Evolutionary conservation across 305 asterid genomes (phyloP), one percentile per base, ranked within the genome.

Genomic region (Ruellia speciosa): DNA sequence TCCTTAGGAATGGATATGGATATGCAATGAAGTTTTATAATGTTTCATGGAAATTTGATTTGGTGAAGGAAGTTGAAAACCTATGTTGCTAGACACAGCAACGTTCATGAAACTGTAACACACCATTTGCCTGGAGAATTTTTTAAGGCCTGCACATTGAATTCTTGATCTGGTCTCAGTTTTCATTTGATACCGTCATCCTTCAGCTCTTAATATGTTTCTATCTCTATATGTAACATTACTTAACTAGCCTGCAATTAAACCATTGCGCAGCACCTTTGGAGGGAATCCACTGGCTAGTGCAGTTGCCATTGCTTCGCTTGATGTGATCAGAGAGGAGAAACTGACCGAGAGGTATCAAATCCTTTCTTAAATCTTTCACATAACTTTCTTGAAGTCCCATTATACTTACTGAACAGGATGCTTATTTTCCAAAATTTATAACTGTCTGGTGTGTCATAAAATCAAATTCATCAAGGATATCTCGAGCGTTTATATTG

Each of bases 271-370:
- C 81, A 92, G 99, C 85, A 92, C 96, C 37, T 92, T 92, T 52
- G 99, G 99, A 37, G 99, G 99, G 40, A 92, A 92, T 59, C 97
- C 99, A 33, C 77, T 88, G 84, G 94, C 95, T 18, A 85, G 94
- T 68, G 96, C 99, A 62, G 95, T 92, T 70, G 95, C 94, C 68
- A 75, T 88, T 76, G 94, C 96, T 53, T 86, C 98, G 6, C 67
- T 90, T 14, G 90, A 88, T 37, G 96, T 90, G 73, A 76, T 90
- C 64, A 69, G 66, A 62, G 92, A 90, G 14, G 98, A 90, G 73
- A 75, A 58, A 67, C 88, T 90, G 58, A 84, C 86, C 14, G 94
- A 85, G 71, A 92, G 98, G 98, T 90, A 76, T 58, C 35, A 10
- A 62, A 17, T 7, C 9, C 10, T 20, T 13, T 16, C 39, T 18